A percentile compares a stretch with the other conserved stretches of the same genome.
Evolutionary conservation across 2,329 filamentous ascomycete genomes (phyloP).

Genomic region (Aureobasidium sp.): DNA sequence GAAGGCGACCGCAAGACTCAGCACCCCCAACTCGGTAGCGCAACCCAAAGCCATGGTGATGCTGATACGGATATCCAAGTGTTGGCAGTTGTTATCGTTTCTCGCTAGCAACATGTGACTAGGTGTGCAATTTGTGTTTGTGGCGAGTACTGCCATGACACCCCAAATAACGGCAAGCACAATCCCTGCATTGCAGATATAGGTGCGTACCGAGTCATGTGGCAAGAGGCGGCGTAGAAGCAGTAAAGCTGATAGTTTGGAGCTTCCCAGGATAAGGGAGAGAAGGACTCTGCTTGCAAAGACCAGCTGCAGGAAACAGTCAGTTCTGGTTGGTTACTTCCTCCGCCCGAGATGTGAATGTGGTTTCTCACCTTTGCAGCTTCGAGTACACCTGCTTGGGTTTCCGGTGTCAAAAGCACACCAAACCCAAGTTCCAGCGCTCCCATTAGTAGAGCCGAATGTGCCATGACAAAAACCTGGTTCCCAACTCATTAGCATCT

Average conservation of each 20-base stretch:
- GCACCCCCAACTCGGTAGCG: not conserved
- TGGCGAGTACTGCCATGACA: not conserved
- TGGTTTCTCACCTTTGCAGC: not conserved
- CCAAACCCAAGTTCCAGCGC: not conserved
- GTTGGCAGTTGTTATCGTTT: not conserved
- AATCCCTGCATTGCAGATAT: not conserved
- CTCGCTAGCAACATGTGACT: not conserved
- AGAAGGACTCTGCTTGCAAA: not conserved
- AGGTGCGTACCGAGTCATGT: not conserved
- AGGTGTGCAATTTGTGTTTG: not conserved
- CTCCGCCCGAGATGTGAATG: not conserved
- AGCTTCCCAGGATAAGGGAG: not conserved
- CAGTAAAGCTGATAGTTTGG: not conserved
- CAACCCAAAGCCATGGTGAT: not conserved
- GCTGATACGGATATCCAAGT: not conserved
- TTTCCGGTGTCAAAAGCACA: not conserved
- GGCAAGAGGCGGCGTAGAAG: not conserved
- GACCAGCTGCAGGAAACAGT: not conserved
- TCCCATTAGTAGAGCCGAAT: not conserved
- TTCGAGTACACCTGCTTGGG: not conserved
- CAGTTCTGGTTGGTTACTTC: not conserved
- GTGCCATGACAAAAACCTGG: slow-evolving; percentile 2
- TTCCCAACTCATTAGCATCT: not conserved
- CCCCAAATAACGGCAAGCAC: not conserved
- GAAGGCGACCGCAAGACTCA: not conserved